phyloP scores from a whole-genome alignment of 1,139 yeast genomes.

The Debaryomyces subglobosus region DNA sequence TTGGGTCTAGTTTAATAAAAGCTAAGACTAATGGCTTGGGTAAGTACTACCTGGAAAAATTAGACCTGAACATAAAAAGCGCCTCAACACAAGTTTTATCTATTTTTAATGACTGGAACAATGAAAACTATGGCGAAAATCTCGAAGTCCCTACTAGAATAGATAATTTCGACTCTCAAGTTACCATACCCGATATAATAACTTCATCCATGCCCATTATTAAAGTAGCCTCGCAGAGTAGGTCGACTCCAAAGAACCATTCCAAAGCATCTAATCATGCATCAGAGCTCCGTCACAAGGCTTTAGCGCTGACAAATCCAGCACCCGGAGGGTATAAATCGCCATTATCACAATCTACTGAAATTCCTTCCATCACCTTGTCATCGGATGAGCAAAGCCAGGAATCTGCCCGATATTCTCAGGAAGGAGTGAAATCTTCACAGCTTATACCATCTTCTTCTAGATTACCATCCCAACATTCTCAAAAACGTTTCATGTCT shows the following conservation, averaged over 20 bases:
- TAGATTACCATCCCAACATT: conserved; percentile 6
- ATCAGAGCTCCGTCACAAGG: conserved; percentile 1
- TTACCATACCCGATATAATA: conserved; percentile 12
- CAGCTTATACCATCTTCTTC: conserved; percentile 8
- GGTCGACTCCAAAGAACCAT: conserved; percentile 13
- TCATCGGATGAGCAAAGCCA: conserved; percentile 3
- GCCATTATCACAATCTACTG: conserved; percentile 8
- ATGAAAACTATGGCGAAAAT: conserved; percentile 10
- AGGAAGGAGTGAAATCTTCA: conserved; percentile 9
- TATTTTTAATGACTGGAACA: conserved; percentile 33
- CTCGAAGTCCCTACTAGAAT: background rate
- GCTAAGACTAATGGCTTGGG: conserved; percentile 18
- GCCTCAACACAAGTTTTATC: conserved; percentile 25
- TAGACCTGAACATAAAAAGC: conserved; percentile 14
- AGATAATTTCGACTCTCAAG: conserved; percentile 11
- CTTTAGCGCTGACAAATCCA: conserved; percentile 6
- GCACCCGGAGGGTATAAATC: conserved; percentile 1
- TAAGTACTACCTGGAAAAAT: conserved; percentile 13
- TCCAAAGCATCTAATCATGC: conserved; percentile 6
- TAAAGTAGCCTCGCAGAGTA: conserved; percentile 24
- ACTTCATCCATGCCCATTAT: conserved; percentile 26
- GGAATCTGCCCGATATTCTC: conserved; percentile 1
- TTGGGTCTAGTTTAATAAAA: conserved; percentile 32
- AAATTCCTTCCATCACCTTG: background rate
- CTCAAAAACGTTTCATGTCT: conserved; percentile 10